Base-by-base conservation (phyloP, 257 asterid genomes). In the Verbena officinalis region DNA sequence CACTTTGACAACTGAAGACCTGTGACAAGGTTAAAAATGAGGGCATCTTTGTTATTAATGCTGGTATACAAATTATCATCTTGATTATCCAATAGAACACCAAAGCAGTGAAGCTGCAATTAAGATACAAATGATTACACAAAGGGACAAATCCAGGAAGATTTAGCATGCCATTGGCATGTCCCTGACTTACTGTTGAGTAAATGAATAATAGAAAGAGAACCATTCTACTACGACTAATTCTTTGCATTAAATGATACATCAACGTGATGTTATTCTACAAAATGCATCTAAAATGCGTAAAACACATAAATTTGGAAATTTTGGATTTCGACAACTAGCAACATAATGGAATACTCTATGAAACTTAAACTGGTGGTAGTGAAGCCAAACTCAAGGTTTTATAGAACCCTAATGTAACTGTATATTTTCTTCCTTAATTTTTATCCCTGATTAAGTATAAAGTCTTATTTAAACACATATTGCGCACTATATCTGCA, bases 1-100 rank as follows among this genome's bases (percentile, higher is more conserved):
- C 78, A 93, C 99, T 87, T 83, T 51, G 95, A 77, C 86, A 90
- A 71, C 71, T 87, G 99, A 74, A 93, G 97, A 66, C 96, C 95
- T 43, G 86, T 62, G 67, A 90, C 77, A 39, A 90, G 95, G 85
- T 83, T 93, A 78, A 62, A 74, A 62, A 93, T 76, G 69, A 93
- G 90, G 67, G 89, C 79, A 65, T 81, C 80, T 55, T 78, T 84
- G 76, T 80, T 82, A 81, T 71, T 83, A 55, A 87, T 75, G 72
- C 83, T 76, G 22, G 66, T 65, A 68, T 73, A 78, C 64, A 86
- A 74, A 74, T 74, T 69, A 64, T 45, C 67, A 73, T 82, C 86
- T 67, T 76, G 84, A 75, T 67, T 64, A 68, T 88, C 84, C 86
- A 93, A 78, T 68, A 93, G 90, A 71, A 78, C 81, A 36, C 99